Conservation (phyloP, 257 asterid genomes). For the Solanum gracilifrons region DNA sequence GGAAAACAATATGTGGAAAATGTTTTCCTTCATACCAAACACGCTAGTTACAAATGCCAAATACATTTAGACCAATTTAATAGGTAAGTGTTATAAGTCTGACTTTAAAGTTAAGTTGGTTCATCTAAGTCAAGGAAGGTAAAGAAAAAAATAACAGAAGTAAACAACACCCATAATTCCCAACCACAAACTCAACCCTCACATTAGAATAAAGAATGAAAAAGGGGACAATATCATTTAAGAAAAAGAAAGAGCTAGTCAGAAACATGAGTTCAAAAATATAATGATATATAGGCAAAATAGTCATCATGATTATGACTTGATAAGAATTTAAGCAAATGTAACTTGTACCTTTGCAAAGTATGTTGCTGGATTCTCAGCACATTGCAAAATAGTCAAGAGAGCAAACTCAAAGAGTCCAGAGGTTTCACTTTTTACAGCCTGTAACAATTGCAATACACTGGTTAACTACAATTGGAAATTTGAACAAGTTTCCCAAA, state of each 20-base stretch:
- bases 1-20: not conserved
- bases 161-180: not conserved
- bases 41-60: not conserved
- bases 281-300: not conserved
- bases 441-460: constrained; percentile 41
- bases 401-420: constrained; percentile 71
- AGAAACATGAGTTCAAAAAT: not conserved
- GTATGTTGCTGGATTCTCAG: constrained; percentile 68
- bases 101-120: not conserved
- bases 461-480: not conserved
- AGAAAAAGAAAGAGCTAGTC: not conserved
- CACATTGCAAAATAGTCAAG: constrained; percentile 57
- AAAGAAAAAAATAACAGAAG: not conserved
- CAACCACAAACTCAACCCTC: not conserved
- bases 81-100: not conserved
- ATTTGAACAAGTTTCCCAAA: not conserved
- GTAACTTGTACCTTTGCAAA: constrained; percentile 66
- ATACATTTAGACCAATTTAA: not conserved
- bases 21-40: not conserved
- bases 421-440: constrained; percentile 74
- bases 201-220: not conserved
- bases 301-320: not conserved
- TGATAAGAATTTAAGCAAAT: not conserved
- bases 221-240: not conserved
- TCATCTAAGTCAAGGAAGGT: not conserved